Conservation (phyloP, 2,329 filamentous ascomycete species). For the Colletotrichum magnum region DNA sequence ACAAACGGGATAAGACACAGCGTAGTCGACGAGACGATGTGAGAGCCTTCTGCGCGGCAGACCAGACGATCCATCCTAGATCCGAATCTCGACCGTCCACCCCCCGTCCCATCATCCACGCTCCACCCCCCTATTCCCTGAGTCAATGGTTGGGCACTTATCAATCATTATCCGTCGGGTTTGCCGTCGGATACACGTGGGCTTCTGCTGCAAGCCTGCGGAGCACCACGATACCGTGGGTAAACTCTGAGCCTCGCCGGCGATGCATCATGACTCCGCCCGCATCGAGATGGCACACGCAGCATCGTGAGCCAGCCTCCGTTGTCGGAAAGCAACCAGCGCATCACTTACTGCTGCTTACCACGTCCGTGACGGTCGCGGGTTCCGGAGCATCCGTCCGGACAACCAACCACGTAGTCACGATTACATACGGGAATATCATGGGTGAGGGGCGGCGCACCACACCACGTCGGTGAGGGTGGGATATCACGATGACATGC, state of each 20-base stretch:
- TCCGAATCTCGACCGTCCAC: slow-evolving; percentile 1
- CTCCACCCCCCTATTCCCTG: neutral
- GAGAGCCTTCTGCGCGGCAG: too few relatives aligned
- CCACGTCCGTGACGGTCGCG: neutral
- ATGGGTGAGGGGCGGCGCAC: neutral
- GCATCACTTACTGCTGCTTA: neutral
- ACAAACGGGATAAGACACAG: too few relatives aligned
- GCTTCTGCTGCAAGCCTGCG: too few relatives aligned
- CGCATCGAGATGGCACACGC: slow-evolving; percentile 7
- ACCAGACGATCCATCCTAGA: slow-evolving; percentile 9
- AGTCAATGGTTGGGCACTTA: slow-evolving; percentile 16
- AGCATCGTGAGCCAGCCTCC: slow-evolving; percentile 15
- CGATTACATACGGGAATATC: neutral
- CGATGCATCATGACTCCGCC: too few relatives aligned
- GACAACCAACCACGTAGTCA: slow-evolving; percentile 3
- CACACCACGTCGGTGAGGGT: neutral
- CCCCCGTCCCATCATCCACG: neutral
- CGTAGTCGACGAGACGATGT: too few relatives aligned
- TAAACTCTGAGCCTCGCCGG: too few relatives aligned
- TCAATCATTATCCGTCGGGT: slow-evolving; percentile 9
- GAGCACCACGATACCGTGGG: too few relatives aligned
- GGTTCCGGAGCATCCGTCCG: neutral
- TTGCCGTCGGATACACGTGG: neutral
- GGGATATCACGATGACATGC: neutral
- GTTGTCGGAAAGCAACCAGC: slow-evolving; percentile 20